Evolutionary conservation across 495 filamentous ascomycete species (phyloP), one percentile per base, ranked within the genome.

Genomic region (Apiosordaria backusii): DNA sequence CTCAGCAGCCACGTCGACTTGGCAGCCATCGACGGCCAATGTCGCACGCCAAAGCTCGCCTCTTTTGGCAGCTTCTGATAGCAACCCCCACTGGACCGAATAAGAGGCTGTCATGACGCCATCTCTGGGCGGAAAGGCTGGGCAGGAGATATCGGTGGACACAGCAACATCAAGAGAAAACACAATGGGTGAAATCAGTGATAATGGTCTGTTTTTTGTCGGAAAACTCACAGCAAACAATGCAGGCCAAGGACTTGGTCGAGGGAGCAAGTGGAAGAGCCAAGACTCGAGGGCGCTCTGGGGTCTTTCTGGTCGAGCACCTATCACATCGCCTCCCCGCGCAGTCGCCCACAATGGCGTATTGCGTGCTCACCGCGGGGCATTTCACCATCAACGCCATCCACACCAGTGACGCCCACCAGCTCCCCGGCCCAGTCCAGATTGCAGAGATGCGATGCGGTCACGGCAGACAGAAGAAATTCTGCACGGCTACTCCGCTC

Each of bases 341-440:
- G 16, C 16, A n/a, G 25, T 35, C 57, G 24, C 57, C 57, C 57
- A 27, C 16, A 18, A 59, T 24, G 29, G 52, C n/a, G n/a, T 55
- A 61, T 61, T 61, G 59, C 59, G 59, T 61, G 59, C 59, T 61
- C 59, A 61, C 59, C 27, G 18, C 24, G 27, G 27, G 15, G 59
- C 16, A 61, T 61, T 61, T 61, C 59, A 61, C 27, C 59, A 61
- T 61, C 59, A 19, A 50, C 59, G 59, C 59, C 59, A 61, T 35
- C 22, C 35, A 45, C 35, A 23, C 52, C 52, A 21, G n/a, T 22
- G n/a, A 55, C 10, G 52, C 52, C n/a, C 22, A 21, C 21, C 4
- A 54, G 16, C 21, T 18, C 50, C 1, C 16, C 22, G 58, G 58
- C 26, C 58, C 58, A 60, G 24, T 27, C 21, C 15, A 22, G 57